A percentile compares a stretch with the other conserved stretches of the same genome.
These are phyloP conservation scores for Perkinsus marinus DNA, from an alignment of 169 alveolate species.

Conservation along the genomic window DNA sequence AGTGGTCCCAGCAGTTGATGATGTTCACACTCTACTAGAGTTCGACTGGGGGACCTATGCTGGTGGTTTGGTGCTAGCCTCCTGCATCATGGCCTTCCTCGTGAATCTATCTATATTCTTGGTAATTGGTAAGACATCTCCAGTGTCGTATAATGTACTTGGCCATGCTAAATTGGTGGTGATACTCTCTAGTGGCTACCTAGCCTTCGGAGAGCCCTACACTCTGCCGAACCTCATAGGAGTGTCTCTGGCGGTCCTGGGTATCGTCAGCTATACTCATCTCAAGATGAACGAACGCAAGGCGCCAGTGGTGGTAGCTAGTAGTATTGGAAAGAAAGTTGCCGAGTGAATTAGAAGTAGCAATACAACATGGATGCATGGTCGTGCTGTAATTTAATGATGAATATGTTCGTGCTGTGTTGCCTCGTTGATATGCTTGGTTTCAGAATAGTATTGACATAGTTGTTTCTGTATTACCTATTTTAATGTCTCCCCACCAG, in stretches of 20 bases:
- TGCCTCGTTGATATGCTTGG: background rate
- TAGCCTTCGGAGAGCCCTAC: background rate
- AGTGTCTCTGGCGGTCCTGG: background rate
- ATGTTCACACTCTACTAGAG: background rate
- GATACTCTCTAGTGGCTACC: background rate
- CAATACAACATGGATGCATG: background rate
- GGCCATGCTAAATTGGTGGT: constrained; percentile 1
- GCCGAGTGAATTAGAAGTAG: background rate
- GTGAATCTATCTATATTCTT: constrained; percentile 8
- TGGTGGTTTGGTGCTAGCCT: background rate
- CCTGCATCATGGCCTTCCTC: background rate
- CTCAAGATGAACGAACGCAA: background rate
- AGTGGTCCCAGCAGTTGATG: background rate
- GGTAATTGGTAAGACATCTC: constrained; percentile 8
- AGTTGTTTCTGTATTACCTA: no score
- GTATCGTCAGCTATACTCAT: constrained; percentile 5
- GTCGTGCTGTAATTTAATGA: background rate
- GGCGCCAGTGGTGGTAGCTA: background rate
- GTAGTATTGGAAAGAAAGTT: background rate
- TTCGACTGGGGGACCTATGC: background rate
- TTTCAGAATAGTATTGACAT: background rate
- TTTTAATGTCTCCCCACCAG: background rate
- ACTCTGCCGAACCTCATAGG: background rate
- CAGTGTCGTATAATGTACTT: constrained; percentile 2
- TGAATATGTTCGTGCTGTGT: no score